These are phyloP conservation scores for Dactylellina leptospora DNA, from an alignment of 2,329 filamentous ascomycete genomes.

Conservation along the genomic window DNA sequence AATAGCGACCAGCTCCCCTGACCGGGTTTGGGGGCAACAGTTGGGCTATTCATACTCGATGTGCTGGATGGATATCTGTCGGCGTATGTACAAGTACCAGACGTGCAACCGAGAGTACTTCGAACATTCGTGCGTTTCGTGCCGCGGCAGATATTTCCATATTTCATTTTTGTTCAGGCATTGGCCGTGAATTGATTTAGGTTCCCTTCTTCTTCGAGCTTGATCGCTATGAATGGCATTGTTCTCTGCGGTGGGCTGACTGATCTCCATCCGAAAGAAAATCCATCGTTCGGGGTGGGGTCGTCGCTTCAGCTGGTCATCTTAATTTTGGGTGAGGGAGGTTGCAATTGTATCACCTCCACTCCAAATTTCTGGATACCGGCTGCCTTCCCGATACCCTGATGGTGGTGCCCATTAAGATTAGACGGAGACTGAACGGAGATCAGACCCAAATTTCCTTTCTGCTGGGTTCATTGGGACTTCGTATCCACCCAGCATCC, in stretches of 20 bases:
- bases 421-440: conserved; percentile 52
- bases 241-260: not conserved
- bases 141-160: too few relatives aligned
- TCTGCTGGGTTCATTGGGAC: conserved; percentile 44
- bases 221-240: not conserved
- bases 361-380: conserved; percentile 53
- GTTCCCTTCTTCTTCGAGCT: not conserved
- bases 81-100: conserved; percentile 20
- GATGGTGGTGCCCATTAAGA: conserved; percentile 45
- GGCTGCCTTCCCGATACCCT: conserved; percentile 54
- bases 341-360: conserved; percentile 31
- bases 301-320: conserved; percentile 45
- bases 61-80: conserved; percentile 42
- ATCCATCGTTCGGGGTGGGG: conserved; percentile 25
- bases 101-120: too few relatives aligned
- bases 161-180: not conserved
- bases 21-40: conserved; percentile 41
- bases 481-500: conserved; percentile 19
- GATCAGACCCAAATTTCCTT: conserved; percentile 54
- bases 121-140: too few relatives aligned
- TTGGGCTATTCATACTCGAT: conserved; percentile 45
- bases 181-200: not conserved
- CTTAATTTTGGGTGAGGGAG: conserved; percentile 36
- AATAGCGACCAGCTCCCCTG: conserved; percentile 47
- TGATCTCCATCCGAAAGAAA: not conserved